Evolutionary conservation across 768 basidiomycete species (phyloP).

Genomic region (Hygrophorus russula): DNA sequence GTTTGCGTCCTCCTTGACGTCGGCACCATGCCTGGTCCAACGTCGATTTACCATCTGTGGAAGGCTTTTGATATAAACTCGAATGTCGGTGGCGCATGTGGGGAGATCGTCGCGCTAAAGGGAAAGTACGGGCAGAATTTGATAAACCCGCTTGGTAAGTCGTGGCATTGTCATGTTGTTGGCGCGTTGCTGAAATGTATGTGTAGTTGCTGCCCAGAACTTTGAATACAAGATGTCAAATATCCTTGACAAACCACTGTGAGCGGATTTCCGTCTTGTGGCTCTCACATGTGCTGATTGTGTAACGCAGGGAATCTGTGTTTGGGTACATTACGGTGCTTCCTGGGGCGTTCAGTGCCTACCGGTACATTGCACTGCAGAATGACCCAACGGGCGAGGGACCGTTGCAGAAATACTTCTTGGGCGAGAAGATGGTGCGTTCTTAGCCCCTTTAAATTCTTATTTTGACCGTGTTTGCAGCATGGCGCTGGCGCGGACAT

Average conservation of each 20-base stretch:
- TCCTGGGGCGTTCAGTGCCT: conserved; percentile 88
- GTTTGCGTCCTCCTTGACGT: conserved; percentile 91
- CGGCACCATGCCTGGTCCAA: conserved; percentile 70
- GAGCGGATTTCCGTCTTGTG: conserved; percentile 11
- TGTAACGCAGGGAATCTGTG: conserved; percentile 48
- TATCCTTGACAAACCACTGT: conserved; percentile 84
- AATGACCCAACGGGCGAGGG: conserved; percentile 79
- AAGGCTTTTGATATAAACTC: conserved; percentile 91
- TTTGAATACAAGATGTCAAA: conserved; percentile 95
- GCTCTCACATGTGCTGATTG: neutral
- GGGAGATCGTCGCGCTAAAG: conserved; percentile 91
- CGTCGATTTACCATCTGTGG: conserved; percentile 87
- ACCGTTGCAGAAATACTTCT: conserved; percentile 90
- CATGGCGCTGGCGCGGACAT: conserved; percentile 82
- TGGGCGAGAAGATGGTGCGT: conserved; percentile 84
- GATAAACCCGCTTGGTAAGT: conserved; percentile 55
- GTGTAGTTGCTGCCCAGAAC: conserved; percentile 77
- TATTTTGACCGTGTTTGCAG: conserved; percentile 23
- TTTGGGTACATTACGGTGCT: conserved; percentile 95
- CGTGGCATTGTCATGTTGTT: neutral
- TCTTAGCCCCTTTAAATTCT: neutral
- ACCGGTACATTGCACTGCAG: conserved; percentile 82
- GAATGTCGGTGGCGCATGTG: conserved; percentile 87
- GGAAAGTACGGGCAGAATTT: conserved; percentile 73
- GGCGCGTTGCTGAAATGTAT: neutral